Evolutionary conservation across 768 basidiomycete genomes (phyloP), one percentile per base, ranked within the genome.

Genomic region (Hygrophorus pudorinus): DNA sequence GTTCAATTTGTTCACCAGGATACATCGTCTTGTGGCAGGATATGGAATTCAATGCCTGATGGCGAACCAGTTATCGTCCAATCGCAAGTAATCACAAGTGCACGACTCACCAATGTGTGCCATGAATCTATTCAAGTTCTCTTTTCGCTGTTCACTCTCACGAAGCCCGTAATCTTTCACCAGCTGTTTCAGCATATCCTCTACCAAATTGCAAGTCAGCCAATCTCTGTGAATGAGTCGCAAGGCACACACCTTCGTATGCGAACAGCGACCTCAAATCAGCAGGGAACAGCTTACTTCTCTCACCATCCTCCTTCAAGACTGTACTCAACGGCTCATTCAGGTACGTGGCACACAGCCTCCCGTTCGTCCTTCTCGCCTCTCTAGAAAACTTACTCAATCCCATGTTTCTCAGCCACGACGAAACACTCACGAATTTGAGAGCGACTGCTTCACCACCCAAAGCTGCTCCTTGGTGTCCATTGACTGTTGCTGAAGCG

Each of bases 51-150:
- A 20, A 24, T 24, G 24, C 24, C 24, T 24, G 24, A 24, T 24
- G 7, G 3, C 24, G 24, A n/a, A n/a, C 24, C 4, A 24, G 24
- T 24, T 24, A 7, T 24, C 24, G 7, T 24, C 24, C 24, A 24
- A 24, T 24, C 24, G 24, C 24, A 33, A 17, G 20, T 5, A 24
- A 9, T 9, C n/a, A 10, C 2, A 10, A 40, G n/a, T n/a, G n/a
- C n/a, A n/a, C n/a, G 35, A 49, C 59, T 52, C 48, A 73, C 78
- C 79, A 44, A 78, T 72, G 52, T 75, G 71, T 24, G 66, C 57
- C 58, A 80, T 65, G 55, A 81, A 80, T n/a, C 65, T 58, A 48
- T 72, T 76, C 38, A 75, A 56, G 52, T 78, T 77, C 48, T 55
- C 60, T 41, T 70, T 64, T 24, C 65, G 56, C 10, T 62, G 54